A percentile compares a stretch with the other conserved stretches of the same genome.
phyloP scores from a whole-genome alignment of 495 filamentous ascomycete genomes.

The Talaromyces adpressus region DNA sequence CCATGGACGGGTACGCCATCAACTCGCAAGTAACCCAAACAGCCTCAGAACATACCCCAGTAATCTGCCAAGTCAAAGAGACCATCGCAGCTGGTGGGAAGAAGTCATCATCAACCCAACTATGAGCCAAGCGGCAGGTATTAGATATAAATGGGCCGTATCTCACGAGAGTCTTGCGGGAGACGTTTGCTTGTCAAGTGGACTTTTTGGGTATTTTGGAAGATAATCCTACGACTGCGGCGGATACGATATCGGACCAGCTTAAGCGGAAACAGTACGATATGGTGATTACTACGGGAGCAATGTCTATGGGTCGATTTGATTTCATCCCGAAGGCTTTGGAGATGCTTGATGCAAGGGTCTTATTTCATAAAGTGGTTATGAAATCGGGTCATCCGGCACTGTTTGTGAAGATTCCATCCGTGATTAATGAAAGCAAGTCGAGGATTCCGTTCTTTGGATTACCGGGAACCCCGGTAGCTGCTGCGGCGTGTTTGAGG shows the following conservation, averaged over 20 bases:
- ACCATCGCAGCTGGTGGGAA: slow-evolving; percentile 10
- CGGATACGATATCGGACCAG: not conserved
- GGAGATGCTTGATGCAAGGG: slow-evolving; percentile 1
- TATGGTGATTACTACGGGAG: slow-evolving; percentile 12
- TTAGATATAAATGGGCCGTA: slow-evolving; percentile 14
- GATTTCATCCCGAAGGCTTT: slow-evolving; percentile 12
- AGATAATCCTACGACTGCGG: slow-evolving; percentile 3
- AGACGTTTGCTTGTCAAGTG: slow-evolving; percentile 6
- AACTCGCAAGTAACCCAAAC: slow-evolving; percentile 8
- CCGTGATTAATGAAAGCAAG: not conserved
- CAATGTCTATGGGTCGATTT: slow-evolving; percentile 11
- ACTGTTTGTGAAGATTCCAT: slow-evolving; percentile 11
- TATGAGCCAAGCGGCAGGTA: not conserved
- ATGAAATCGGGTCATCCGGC: slow-evolving; percentile 13
- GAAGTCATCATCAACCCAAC: not conserved
- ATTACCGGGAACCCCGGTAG: slow-evolving; percentile 13
- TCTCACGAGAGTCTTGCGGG: slow-evolving; percentile 3
- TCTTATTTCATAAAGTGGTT: slow-evolving; percentile 12
- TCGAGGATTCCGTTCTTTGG: slow-evolving; percentile 10
- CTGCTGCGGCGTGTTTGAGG: slow-evolving; percentile 13
- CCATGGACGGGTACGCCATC: slow-evolving; percentile 15
- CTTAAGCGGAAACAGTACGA: slow-evolving; percentile 9
- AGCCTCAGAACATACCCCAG: slow-evolving; percentile 4
- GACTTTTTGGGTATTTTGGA: slow-evolving; percentile 11
- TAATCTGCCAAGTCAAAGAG: slow-evolving; percentile 6